Percentiles rank a stretch among this genome's conserved stretches.
Conservation (phyloP, 1,284 basidiomycete species). For the Rugiboletus extremiorientalis region DNA sequence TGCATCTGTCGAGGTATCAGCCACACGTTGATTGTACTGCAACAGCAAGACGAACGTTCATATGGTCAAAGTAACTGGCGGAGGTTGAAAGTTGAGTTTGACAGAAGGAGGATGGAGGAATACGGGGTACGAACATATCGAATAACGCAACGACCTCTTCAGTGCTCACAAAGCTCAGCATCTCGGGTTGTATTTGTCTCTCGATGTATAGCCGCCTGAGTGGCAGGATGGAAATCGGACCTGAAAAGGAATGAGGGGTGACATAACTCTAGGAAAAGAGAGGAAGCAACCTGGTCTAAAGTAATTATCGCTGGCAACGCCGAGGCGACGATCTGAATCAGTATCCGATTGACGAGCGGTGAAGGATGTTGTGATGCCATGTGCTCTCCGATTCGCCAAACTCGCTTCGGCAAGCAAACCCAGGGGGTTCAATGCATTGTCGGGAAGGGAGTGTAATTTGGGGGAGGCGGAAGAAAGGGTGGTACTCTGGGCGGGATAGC, state of each 20-base stretch:
- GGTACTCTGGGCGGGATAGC: conserved; percentile 18
- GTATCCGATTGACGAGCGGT: conserved; percentile 37
- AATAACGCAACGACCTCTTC: conserved; percentile 91
- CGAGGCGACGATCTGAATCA: conserved; percentile 52
- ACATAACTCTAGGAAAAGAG: background rate
- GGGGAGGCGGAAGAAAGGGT: conserved; percentile 45
- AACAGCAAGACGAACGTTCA: conserved; percentile 55
- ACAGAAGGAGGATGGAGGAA: conserved; percentile 11
- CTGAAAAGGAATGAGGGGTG: conserved; percentile 28
- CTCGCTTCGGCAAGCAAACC: conserved; percentile 91
- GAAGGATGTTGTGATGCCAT: conserved; percentile 40
- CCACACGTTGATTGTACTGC: background rate
- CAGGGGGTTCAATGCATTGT: conserved; percentile 88
- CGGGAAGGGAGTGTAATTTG: conserved; percentile 86
- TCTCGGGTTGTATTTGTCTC: conserved; percentile 86
- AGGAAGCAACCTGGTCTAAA: conserved; percentile 81
- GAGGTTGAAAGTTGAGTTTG: conserved; percentile 13
- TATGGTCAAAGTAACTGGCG: conserved; percentile 70
- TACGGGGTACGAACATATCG: conserved; percentile 66
- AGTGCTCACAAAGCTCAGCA: conserved; percentile 80
- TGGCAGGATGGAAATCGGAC: conserved; percentile 85
- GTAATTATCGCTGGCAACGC: conserved; percentile 89
- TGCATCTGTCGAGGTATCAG: conserved; percentile 53
- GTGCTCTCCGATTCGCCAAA: conserved; percentile 76
- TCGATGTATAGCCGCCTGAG: conserved; percentile 87